A percentile compares a stretch with the other conserved stretches of the same genome.
Evolutionary conservation across 805 yeast genomes (phyloP).

Genomic region (Isabelozyma pseudorhagii): DNA sequence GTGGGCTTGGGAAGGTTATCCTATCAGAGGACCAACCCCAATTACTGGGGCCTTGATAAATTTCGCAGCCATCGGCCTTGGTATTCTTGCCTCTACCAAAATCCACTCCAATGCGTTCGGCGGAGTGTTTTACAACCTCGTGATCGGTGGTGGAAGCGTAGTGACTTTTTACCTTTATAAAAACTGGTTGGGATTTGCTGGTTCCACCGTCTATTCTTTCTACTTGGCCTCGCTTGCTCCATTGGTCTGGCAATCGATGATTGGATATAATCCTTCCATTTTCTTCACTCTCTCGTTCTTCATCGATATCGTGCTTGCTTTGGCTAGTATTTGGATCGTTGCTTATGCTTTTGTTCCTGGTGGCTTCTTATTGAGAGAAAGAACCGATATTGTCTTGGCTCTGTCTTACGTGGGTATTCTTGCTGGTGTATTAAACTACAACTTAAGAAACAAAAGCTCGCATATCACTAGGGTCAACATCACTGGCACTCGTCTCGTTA

Average conservation of each 20-base stretch:
- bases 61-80: slow-evolving; percentile 56
- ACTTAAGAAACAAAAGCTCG: slow-evolving; percentile 20
- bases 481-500: slow-evolving; percentile 13
- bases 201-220: slow-evolving; percentile 60
- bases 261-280: slow-evolving; percentile 54
- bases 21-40: slow-evolving; percentile 82
- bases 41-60: slow-evolving; percentile 77
- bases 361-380: slow-evolving; percentile 82
- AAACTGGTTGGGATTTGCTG: slow-evolving; percentile 74
- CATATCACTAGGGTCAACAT: slow-evolving; percentile 17
- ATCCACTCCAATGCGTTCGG: slow-evolving; percentile 18
- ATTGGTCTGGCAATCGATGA: slow-evolving; percentile 53
- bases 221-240: slow-evolving; percentile 66
- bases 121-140: slow-evolving; percentile 29
- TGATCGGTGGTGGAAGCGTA: slow-evolving; percentile 49
- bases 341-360: slow-evolving; percentile 98
- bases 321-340: slow-evolving; percentile 94
- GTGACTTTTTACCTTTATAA: slow-evolving; percentile 45
- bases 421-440: slow-evolving; percentile 47
- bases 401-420: slow-evolving; percentile 52
- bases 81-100: slow-evolving; percentile 33
- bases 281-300: slow-evolving; percentile 50
- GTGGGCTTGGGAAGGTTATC: slow-evolving; percentile 97
- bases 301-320: slow-evolving; percentile 50
- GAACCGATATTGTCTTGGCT: slow-evolving; percentile 73